Conservation (phyloP, 23 red algal genomes). For the Rhodosorus marinus region DNA sequence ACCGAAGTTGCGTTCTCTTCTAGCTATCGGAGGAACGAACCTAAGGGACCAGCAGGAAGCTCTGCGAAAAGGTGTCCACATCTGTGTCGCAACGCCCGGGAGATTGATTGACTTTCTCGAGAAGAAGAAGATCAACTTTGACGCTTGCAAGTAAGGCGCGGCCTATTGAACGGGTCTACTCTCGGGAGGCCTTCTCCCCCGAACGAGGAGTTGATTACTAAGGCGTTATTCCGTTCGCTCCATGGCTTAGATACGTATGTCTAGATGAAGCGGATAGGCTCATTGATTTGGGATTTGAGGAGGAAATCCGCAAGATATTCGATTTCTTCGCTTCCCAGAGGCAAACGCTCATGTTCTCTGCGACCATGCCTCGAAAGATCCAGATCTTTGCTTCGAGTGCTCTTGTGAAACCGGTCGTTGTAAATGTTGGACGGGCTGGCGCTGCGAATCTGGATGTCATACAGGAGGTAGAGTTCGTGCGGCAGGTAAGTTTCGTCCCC, state of each 20-base stretch:
- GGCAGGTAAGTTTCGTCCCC: neutral
- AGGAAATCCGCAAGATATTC: conserved; percentile 69
- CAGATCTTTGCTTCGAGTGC: conserved; percentile 53
- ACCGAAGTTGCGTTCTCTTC: conserved; percentile 16
- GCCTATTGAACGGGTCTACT: too few relatives aligned
- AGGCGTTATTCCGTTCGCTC: too few relatives aligned
- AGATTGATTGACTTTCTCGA: conserved; percentile 43
- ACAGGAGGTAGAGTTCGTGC: conserved; percentile 54
- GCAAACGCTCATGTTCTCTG: conserved; percentile 92
- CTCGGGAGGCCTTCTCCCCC: too few relatives aligned
- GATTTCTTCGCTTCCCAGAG: conserved; percentile 69
- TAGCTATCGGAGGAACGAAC: conserved; percentile 47
- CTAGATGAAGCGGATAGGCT: conserved; percentile 86
- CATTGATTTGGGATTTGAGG: conserved; percentile 72
- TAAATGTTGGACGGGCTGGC: conserved; percentile 62
- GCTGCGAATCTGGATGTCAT: conserved; percentile 55
- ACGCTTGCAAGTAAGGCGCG: conserved; percentile 15
- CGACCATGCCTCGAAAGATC: conserved; percentile 85
- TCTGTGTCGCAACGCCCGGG: conserved; percentile 54
- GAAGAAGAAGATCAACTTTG: conserved; percentile 42
- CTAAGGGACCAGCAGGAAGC: conserved; percentile 23
- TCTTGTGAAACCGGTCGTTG: conserved; percentile 50
- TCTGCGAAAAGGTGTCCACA: conserved; percentile 42
- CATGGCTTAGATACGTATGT: too few relatives aligned
- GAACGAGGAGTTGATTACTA: too few relatives aligned